A percentile compares a stretch with the other conserved stretches of the same genome.
These are phyloP conservation scores for Glomus cerebriforme DNA, from an alignment of 192 early-diverging fungal species.

Conservation along the genomic window DNA sequence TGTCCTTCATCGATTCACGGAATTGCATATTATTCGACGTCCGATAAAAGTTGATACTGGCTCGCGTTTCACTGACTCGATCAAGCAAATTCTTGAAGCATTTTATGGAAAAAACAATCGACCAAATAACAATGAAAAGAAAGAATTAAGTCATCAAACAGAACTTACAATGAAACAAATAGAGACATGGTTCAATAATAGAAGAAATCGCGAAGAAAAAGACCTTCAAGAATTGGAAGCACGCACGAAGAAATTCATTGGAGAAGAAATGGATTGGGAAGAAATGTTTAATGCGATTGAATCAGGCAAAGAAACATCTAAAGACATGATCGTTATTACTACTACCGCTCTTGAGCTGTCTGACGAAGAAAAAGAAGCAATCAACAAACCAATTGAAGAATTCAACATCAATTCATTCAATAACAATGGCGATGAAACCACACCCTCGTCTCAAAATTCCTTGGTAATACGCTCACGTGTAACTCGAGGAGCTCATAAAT, in stretches of 20 bases:
- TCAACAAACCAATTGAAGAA: not conserved
- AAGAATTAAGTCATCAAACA: not conserved
- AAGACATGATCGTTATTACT: not conserved
- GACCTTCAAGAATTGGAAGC: not conserved
- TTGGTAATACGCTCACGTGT: not conserved
- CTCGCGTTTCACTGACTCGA: not conserved
- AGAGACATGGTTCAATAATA: slow-evolving; percentile 31
- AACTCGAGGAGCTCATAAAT: slow-evolving; percentile 4
- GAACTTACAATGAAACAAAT: slow-evolving; percentile 18
- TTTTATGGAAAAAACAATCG: slow-evolving; percentile 5
- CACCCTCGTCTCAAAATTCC: not conserved
- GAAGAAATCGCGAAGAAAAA: slow-evolving; percentile 19
- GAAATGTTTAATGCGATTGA: not conserved
- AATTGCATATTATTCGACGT: not conserved
- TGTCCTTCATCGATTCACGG: not conserved
- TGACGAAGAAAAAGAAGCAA: not conserved
- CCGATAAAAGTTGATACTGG: too few relatives aligned
- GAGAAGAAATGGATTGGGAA: slow-evolving; percentile 20
- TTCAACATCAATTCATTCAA: too few relatives aligned
- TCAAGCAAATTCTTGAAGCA: slow-evolving; percentile 16
- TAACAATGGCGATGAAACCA: not conserved
- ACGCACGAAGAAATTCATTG: not conserved
- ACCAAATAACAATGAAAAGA: not conserved
- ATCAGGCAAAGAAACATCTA: not conserved
- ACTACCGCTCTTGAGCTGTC: not conserved